phyloP scores from a whole-genome alignment of 345 rosid species.

The Corchorus capsularis region DNA sequence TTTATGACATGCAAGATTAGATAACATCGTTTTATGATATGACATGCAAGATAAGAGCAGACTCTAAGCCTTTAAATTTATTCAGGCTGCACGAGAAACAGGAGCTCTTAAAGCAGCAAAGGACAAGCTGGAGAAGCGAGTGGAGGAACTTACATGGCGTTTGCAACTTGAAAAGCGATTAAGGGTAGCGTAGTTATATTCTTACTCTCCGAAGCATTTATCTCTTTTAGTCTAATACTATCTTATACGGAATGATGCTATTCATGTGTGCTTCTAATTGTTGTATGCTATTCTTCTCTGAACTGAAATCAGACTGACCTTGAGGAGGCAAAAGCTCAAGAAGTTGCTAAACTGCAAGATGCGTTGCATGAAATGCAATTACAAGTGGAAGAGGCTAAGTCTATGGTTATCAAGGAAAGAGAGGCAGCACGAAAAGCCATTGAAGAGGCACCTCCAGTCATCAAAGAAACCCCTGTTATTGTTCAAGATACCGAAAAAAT shows the following conservation, averaged over 20 bases:
- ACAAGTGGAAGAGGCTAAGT: slow-evolving; percentile 62
- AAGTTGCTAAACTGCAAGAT: slow-evolving; percentile 72
- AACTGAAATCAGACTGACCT: slow-evolving; percentile 65
- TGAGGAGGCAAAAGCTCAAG: slow-evolving; percentile 90
- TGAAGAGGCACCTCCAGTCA: slow-evolving; percentile 73
- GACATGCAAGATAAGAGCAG: slow-evolving; percentile 18
- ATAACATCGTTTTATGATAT: too few species aligned
- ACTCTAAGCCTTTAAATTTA: slow-evolving; percentile 21
- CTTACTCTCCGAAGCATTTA: slow-evolving; percentile 9
- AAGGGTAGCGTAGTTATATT: slow-evolving; percentile 57
- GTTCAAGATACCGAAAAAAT: slow-evolving; percentile 81
- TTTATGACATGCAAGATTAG: neutral
- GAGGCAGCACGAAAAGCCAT: slow-evolving; percentile 85
- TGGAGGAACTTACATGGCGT: slow-evolving; percentile 98
- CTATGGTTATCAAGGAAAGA: slow-evolving; percentile 67
- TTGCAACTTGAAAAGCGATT: slow-evolving; percentile 89
- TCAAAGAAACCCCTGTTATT: slow-evolving; percentile 76
- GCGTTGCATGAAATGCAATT: slow-evolving; percentile 57
- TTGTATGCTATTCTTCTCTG: slow-evolving; percentile 19
- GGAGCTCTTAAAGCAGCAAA: slow-evolving; percentile 96
- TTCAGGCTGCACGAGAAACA: slow-evolving; percentile 90
- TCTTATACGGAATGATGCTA: slow-evolving; percentile 1
- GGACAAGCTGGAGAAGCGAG: slow-evolving; percentile 94
- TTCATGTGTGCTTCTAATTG: slow-evolving; percentile 21
- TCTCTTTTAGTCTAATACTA: slow-evolving; percentile 9